Conservation (phyloP, 2,329 filamentous ascomycete species). For the Myriosclerotinia duriaeana region DNA sequence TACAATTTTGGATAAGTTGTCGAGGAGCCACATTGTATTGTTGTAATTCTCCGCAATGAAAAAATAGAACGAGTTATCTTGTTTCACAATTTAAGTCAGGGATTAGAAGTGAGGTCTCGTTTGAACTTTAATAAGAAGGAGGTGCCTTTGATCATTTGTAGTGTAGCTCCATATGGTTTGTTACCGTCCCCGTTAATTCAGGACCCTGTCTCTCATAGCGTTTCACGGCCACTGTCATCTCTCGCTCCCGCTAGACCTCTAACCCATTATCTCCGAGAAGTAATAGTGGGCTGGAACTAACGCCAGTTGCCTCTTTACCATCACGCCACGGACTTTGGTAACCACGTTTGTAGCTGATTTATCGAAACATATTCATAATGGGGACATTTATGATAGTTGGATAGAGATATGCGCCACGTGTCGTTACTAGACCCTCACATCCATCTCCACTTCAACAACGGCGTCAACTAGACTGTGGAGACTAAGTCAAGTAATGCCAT, state of each 20-base stretch:
- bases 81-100: background rate
- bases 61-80: background rate
- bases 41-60: background rate
- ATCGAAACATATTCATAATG: background rate
- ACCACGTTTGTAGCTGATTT: background rate
- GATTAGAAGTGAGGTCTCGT: too few relatives aligned
- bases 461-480: background rate
- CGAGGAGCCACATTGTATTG: too few relatives aligned
- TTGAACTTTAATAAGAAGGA: background rate
- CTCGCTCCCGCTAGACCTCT: background rate
- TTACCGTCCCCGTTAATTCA: background rate
- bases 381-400: background rate
- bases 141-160: background rate
- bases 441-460: conserved; percentile 8
- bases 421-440: conserved; percentile 7
- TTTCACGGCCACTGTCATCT: background rate
- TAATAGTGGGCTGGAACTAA: background rate
- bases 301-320: background rate
- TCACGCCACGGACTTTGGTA: background rate
- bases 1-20: background rate
- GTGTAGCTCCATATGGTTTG: background rate
- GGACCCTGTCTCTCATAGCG: too few relatives aligned
- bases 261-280: background rate
- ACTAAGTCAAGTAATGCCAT: background rate
- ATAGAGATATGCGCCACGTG: conserved; percentile 1